phyloP scores from a whole-genome alignment of 306 rosid species.

The Trifolium subterraneum region DNA sequence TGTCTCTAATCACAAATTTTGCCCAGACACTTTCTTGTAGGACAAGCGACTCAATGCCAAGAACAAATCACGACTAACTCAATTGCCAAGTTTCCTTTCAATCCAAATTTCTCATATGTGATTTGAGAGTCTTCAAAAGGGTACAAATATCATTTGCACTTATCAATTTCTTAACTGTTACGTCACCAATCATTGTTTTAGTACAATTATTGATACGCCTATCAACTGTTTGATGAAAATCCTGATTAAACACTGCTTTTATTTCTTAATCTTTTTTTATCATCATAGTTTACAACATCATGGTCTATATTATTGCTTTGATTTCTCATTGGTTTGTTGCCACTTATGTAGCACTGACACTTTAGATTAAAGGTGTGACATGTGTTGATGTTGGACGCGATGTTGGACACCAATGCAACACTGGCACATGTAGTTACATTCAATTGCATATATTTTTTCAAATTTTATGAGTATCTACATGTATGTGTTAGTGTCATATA shows the following conservation, averaged over 20 bases:
- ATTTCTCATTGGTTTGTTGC: conserved; percentile 26
- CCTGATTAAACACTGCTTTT: conserved; percentile 27
- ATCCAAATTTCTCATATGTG: not conserved
- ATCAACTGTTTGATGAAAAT: conserved; percentile 48
- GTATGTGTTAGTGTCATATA: not conserved
- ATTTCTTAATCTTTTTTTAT: not conserved
- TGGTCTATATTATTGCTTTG: not conserved
- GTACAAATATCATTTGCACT: not conserved
- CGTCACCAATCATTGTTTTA: not conserved
- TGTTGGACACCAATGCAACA: not conserved
- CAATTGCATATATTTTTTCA: not conserved
- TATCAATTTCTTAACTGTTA: not conserved
- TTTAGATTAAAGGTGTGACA: not conserved
- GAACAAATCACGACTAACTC: not conserved
- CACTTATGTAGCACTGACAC: not conserved
- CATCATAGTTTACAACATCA: not conserved
- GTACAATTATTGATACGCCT: not conserved
- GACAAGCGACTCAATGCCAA: not conserved
- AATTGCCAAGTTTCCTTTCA: not conserved
- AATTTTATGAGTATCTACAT: not conserved
- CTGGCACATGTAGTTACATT: not conserved
- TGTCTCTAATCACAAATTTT: no score
- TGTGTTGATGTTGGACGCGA: not conserved
- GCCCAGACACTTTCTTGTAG: no score
- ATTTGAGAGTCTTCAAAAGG: not conserved